Evolutionary conservation across 768 basidiomycete genomes (phyloP), one percentile per base, ranked within the genome.

Genomic region (Hirschioporus abietinus): DNA sequence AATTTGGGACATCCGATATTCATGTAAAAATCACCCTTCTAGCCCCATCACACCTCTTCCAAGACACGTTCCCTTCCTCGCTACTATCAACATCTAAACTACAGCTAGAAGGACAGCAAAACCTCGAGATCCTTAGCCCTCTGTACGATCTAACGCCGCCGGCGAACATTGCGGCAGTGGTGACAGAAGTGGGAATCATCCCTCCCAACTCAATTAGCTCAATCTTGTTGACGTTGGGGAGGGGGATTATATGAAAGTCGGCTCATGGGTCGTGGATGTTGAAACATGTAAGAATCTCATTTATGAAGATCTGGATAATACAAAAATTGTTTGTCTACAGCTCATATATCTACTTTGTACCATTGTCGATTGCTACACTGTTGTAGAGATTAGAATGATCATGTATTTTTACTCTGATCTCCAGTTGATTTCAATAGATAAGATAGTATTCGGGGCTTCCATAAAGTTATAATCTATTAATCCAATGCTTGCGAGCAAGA

Each of bases 131-230:
- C 24, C 79, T 97, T 68, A 93, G 91, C 75, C 91, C 96, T 7
- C 77, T 98, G 15, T 99, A 99, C 73, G 97, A 99, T 76, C 81
- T 99, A 59, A 97, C 97, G 1, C 93, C 96, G 1, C 91, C 96
- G 0, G 86, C 86, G 23, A 91, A 88, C 74, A 95, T 99, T 69
- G 96, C 97, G 1, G 96, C 92, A 20, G 93, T 99, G 25, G 95
- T 98, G 65, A 98, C 96, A 1, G 97, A 99, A 78, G 95, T 96
- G 59, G 96, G 96, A 1, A 81, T 98, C 65, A 97, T 96, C 69
- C 95, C 95, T 3, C 93, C 95, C 0, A 94, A 89, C 70, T 93
- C 93, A 68, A 93, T 96, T 70, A 88, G 90, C 71, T 90, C 90
- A 52, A 91, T 94, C 76, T 88, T 90, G 20, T 79, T 90, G 65